A percentile compares a stretch with the other conserved stretches of the same genome.
phyloP scores from a whole-genome alignment of 495 filamentous ascomycete genomes.

The Trichoderma gamsii region DNA sequence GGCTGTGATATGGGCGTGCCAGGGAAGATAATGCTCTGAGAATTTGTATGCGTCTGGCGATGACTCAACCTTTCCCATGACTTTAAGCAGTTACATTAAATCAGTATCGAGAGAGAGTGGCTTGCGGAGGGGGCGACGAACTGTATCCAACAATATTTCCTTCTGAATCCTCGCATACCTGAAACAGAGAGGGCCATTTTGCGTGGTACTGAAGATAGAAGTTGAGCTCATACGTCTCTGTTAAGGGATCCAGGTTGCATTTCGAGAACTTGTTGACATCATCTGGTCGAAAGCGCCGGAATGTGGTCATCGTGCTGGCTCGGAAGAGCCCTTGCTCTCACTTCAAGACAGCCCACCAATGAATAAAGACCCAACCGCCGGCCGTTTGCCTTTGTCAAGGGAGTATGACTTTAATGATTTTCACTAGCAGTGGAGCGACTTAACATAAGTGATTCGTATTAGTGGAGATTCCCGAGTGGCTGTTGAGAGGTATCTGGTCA shows the following conservation, averaged over 20 bases:
- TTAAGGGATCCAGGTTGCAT: constrained; percentile 89
- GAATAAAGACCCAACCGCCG: neutral
- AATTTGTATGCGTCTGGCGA: constrained; percentile 64
- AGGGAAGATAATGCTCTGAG: constrained; percentile 84
- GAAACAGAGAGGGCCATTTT: constrained; percentile 91
- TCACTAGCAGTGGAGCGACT: neutral
- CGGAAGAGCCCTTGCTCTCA: neutral
- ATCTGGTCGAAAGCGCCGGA: constrained; percentile 39
- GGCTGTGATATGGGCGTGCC: constrained; percentile 97
- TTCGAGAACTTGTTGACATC: constrained; percentile 58
- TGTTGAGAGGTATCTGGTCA: neutral
- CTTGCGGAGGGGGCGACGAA: constrained; percentile 39
- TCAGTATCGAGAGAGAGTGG: neutral
- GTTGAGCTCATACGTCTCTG: constrained; percentile 89
- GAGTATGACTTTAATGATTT: neutral
- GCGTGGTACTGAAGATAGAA: constrained; percentile 95
- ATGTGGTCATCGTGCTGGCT: constrained; percentile 36
- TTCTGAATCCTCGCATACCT: constrained; percentile 69
- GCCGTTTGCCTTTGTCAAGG: neutral
- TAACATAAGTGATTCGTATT: neutral
- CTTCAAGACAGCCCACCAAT: neutral
- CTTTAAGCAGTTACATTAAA: constrained; percentile 35
- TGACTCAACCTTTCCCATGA: constrained; percentile 94
- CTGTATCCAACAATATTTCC: constrained; percentile 91
- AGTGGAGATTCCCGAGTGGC: neutral